Base-by-base conservation (phyloP, 164 flowering plant genomes). In the Chloranthus sessilifolius region DNA sequence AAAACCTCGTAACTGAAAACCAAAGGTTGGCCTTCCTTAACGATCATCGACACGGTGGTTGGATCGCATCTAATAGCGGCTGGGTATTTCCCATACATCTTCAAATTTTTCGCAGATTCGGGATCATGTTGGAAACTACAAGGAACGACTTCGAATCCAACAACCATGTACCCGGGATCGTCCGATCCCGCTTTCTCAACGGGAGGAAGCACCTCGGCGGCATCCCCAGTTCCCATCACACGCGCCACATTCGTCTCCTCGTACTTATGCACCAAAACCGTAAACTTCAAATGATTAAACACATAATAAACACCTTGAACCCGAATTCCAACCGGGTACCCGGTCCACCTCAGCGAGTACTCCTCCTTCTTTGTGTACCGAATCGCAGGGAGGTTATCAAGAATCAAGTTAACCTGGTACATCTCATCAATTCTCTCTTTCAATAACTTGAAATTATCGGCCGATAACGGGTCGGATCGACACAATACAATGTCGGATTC, bases 181-280 rank as follows among this genome's bases (percentile, higher is more conserved):
- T 66, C 77, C 1, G 76, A 59, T 43, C 58, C 81, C 3, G 43
- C 22, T 20, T 67, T 79, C 10, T 53, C 69, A 16, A 43, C 29
- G 1, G 76, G 28, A 1, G 85, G 76, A 41, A 83, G 69, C 63
- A 75, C 53, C 57, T 75, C 91, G 25, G 70, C 81, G 0, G 73
- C 83, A 67, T 83, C 91, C 7, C 85, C 85, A 27, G 85, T 79
- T 1, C 85, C 85, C 85, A 83, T 79, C 39, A 79, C 83, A 40
- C 74, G 63, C 2, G 88, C 85, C 42, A 83, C 70, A 67, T 77
- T 81, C 30, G 79, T 40, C 38, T 79, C 83, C 63, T 83, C 88
- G 37, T 78, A 83, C 64, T 83, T 77, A 45, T 81, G 83, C 48
- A 83, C 75, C 50, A 79, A 75, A 21, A 83, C 92, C 3, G 54